Evolutionary conservation across 2,329 filamentous ascomycete species (phyloP).

Genomic region (Dothistroma pini): DNA sequence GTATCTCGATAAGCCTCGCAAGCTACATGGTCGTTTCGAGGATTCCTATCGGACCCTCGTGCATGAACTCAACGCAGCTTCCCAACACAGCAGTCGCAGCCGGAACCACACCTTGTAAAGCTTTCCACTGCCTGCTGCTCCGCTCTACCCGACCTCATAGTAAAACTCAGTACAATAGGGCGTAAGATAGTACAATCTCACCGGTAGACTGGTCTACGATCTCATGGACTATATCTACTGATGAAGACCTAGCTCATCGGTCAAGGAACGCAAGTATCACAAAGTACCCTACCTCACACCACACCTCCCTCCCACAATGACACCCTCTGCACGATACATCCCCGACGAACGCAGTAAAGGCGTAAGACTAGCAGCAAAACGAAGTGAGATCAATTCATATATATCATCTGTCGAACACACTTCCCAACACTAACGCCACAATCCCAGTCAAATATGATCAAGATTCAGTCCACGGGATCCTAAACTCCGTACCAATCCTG

Average conservation of each 20-base stretch:
- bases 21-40: not conserved
- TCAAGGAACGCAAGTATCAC: not conserved
- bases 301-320: constrained; percentile 3
- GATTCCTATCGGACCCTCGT: not conserved
- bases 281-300: not conserved
- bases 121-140: not conserved
- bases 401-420: not conserved
- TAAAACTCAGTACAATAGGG: constrained; percentile 4
- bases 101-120: constrained; percentile 3
- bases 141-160: not conserved
- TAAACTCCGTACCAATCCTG: constrained; percentile 70
- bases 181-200: constrained; percentile 1
- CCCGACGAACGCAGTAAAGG: constrained; percentile 32
- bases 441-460: constrained; percentile 65
- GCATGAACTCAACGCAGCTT: not conserved
- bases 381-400: constrained; percentile 17
- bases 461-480: constrained; percentile 67
- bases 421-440: not conserved
- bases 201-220: not conserved
- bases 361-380: constrained; percentile 25
- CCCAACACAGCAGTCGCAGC: constrained; percentile 12
- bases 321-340: constrained; percentile 23
- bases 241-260: not conserved
- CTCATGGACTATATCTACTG: not conserved
- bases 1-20: not conserved